phyloP scores from a whole-genome alignment of 139 green algal genomes.

The Chlorella sp. region DNA sequence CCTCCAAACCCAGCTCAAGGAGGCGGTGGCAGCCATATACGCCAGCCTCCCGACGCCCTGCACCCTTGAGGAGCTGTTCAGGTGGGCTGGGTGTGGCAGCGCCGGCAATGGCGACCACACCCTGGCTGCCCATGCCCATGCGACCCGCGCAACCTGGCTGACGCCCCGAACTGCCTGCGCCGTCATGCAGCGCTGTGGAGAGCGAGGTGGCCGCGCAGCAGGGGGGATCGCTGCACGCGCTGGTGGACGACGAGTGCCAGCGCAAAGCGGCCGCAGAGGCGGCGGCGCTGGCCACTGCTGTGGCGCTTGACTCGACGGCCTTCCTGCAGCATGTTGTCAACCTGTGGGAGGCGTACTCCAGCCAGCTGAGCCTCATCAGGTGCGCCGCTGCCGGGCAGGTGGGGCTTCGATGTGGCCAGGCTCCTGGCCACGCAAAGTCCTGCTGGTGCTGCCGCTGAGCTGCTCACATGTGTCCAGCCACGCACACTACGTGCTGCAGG shows the following conservation, averaged over 20 bases:
- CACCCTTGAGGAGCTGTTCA: slow-evolving; percentile 21
- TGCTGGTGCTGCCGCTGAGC: too few species aligned
- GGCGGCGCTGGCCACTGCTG: neutral
- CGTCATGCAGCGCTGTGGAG: neutral
- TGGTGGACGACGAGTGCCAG: slow-evolving; percentile 5
- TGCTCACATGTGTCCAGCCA: too few species aligned
- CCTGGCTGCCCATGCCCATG: neutral
- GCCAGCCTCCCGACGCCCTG: neutral
- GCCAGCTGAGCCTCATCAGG: slow-evolving; percentile 84
- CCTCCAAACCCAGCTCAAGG: neutral
- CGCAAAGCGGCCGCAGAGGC: slow-evolving; percentile 10
- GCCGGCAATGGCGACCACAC: neutral
- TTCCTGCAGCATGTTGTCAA: slow-evolving; percentile 82
- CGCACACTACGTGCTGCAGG: slow-evolving; percentile 19
- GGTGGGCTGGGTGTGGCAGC: neutral
- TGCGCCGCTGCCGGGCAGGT: neutral
- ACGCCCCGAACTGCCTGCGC: neutral
- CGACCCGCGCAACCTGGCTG: neutral
- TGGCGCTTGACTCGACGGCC: slow-evolving; percentile 29
- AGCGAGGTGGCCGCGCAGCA: slow-evolving; percentile 1
- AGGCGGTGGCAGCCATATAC: neutral
- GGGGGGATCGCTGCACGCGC: neutral
- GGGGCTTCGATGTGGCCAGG: neutral
- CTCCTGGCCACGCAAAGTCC: neutral
- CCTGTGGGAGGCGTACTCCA: slow-evolving; percentile 83